phyloP scores from a whole-genome alignment of 2,329 filamentous ascomycete genomes.

The Sporothrix sp. region DNA sequence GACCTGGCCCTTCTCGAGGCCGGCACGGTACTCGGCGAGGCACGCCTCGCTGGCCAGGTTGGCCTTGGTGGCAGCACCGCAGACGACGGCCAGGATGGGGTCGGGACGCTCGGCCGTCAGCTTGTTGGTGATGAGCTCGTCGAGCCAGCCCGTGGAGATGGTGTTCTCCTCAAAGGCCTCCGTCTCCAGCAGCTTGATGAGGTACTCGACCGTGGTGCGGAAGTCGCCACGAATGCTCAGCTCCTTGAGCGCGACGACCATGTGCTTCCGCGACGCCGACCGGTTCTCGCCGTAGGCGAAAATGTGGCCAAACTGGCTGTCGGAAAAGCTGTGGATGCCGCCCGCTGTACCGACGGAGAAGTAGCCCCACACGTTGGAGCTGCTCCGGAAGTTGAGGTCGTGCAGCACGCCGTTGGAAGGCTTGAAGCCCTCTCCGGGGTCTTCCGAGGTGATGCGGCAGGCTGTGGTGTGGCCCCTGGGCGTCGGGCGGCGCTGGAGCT shows the following conservation, averaged over 20 bases:
- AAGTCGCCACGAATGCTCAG: constrained; percentile 99
- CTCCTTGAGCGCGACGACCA: constrained; percentile 97
- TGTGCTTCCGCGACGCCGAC: constrained; percentile 92
- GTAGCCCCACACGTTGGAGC: constrained; percentile 99
- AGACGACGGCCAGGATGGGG: constrained; percentile 85
- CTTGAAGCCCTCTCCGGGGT: constrained; percentile 98
- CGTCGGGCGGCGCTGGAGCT: constrained; percentile 78
- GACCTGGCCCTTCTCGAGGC: constrained; percentile 94
- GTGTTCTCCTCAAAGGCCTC: constrained; percentile 98
- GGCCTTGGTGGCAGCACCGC: constrained; percentile 88
- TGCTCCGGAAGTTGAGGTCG: constrained; percentile 97
- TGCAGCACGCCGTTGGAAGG: constrained; percentile 98
- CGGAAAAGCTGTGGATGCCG: constrained; percentile 98
- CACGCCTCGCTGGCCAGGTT: constrained; percentile 89
- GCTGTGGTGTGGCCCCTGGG: constrained; percentile 97
- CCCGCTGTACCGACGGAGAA: constrained; percentile 96
- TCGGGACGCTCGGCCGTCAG: constrained; percentile 93
- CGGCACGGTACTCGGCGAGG: constrained; percentile 74
- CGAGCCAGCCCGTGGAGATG: constrained; percentile 96
- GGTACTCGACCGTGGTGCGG: constrained; percentile 94
- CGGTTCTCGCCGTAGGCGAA: constrained; percentile 98
- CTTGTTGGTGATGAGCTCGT: constrained; percentile 97
- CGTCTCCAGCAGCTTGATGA: constrained; percentile 97
- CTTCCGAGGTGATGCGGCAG: constrained; percentile 97
- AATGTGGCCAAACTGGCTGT: constrained; percentile 98